A percentile compares a stretch with the other conserved stretches of the same genome.
Evolutionary conservation across 345 rosid species (phyloP).

Genomic region (Angophora floribunda): DNA sequence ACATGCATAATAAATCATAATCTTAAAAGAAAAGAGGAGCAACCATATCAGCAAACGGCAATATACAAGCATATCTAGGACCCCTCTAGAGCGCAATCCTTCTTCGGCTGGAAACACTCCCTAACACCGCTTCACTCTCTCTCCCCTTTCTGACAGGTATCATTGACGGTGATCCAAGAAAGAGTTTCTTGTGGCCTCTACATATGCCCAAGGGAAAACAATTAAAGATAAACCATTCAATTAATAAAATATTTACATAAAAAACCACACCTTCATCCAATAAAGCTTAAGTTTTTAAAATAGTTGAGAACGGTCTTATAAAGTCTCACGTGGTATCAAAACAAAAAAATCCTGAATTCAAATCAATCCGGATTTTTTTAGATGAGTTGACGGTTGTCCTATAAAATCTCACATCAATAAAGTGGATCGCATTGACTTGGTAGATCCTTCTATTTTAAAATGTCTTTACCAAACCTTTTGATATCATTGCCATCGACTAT

Average conservation of each 20-base stretch:
- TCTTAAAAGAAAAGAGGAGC: neutral
- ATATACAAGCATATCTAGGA: neutral
- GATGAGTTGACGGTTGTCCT: no score
- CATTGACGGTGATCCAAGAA: neutral
- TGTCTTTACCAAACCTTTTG: neutral
- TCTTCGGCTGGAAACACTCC: neutral
- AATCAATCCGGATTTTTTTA: no score
- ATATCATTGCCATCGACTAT: neutral
- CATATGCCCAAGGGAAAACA: neutral
- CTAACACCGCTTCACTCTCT: neutral
- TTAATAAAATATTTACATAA: neutral
- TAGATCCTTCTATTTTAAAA: neutral
- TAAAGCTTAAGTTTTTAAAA: no score
- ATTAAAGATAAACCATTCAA: neutral
- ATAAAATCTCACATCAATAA: neutral
- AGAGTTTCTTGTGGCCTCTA: neutral
- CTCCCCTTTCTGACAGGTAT: neutral
- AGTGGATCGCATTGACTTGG: neutral
- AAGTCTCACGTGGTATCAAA: no score
- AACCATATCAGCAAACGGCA: neutral
- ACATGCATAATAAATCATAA: neutral
- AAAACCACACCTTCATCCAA: no score
- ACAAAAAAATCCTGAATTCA: no score
- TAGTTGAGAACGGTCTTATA: accelerated
- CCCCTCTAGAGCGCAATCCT: neutral